Evolutionary conservation across 1,139 yeast species (phyloP).

Genomic region (Candida anutae): DNA sequence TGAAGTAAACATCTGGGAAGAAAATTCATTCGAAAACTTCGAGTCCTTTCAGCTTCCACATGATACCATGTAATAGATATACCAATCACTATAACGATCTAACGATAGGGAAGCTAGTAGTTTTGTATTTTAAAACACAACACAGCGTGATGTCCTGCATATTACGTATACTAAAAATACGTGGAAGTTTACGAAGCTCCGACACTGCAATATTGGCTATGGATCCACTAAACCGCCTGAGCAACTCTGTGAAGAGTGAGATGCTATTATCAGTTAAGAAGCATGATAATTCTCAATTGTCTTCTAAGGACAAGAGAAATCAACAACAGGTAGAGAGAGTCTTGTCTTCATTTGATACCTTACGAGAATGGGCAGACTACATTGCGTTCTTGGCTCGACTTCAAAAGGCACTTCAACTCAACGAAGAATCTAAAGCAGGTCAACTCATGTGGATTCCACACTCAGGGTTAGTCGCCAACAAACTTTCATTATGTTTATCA

Average conservation of each 20-base stretch:
- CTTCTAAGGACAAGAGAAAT: slow-evolving; percentile 63
- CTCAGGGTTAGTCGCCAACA: slow-evolving; percentile 36
- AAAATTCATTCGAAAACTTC: no score
- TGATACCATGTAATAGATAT: no score
- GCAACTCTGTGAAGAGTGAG: background rate
- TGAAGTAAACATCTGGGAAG: no score
- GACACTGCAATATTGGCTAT: no score
- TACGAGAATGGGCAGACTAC: slow-evolving; percentile 98
- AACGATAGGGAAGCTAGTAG: no score
- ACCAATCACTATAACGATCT: no score
- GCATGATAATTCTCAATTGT: slow-evolving; percentile 8
- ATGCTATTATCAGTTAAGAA: no score
- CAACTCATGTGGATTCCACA: slow-evolving; percentile 31
- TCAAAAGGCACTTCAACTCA: slow-evolving; percentile 52
- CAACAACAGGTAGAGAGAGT: slow-evolving; percentile 64
- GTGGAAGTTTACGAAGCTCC: no score
- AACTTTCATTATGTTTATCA: slow-evolving; percentile 60
- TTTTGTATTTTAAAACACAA: no score
- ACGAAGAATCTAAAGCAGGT: slow-evolving; percentile 28
- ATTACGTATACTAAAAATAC: no score
- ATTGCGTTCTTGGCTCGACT: slow-evolving; percentile 79
- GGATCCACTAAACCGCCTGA: background rate
- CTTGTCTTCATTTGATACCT: slow-evolving; percentile 68
- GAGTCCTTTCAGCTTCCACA: no score
- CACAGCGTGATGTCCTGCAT: no score